Evolutionary conservation across 768 basidiomycete genomes (phyloP), one percentile per base, ranked within the genome.

Genomic region (Austroboletus festivus): DNA sequence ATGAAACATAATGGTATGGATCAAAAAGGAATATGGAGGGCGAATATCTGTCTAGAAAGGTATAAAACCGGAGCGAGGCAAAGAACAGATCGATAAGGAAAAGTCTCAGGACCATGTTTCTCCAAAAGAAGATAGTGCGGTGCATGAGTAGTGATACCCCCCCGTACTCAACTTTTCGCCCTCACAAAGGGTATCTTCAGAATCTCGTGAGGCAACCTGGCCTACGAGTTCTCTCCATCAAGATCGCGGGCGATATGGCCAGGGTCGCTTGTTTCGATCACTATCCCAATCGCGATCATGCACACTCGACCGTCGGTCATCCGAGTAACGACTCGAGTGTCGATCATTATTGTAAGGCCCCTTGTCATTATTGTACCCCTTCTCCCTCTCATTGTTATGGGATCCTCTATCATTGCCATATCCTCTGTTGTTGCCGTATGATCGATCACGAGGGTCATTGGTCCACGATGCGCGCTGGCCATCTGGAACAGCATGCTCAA

Each of bases 381-480:
- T n/a, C n/a, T n/a, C n/a, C n/a, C n/a, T n/a, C n/a, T n/a, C n/a
- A n/a, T n/a, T n/a, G n/a, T n/a, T n/a, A n/a, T n/a, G n/a, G n/a
- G n/a, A n/a, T n/a, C n/a, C n/a, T n/a, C n/a, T n/a, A n/a, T n/a
- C n/a, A n/a, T n/a, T n/a, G n/a, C n/a, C n/a, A n/a, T n/a, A 42
- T 43, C 21, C 48, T 24, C 57, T 57, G 47, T 57, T 54, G 15
- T 34, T 46, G 42, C 19, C 26, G 15, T 65, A 47, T 21, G 57
- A 28, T 13, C 55, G n/a, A n/a, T n/a, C n/a, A n/a, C n/a, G n/a
- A n/a, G n/a, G n/a, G n/a, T n/a, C n/a, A n/a, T n/a, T n/a, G n/a
- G n/a, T n/a, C n/a, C n/a, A n/a, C n/a, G n/a, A n/a, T n/a, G n/a
- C 57, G 42, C 64, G 51, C 22, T 57, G 61, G 19, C 56, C 26